Base-by-base conservation (phyloP, 2,329 filamentous ascomycete genomes). In the Aschersonia sp. region DNA sequence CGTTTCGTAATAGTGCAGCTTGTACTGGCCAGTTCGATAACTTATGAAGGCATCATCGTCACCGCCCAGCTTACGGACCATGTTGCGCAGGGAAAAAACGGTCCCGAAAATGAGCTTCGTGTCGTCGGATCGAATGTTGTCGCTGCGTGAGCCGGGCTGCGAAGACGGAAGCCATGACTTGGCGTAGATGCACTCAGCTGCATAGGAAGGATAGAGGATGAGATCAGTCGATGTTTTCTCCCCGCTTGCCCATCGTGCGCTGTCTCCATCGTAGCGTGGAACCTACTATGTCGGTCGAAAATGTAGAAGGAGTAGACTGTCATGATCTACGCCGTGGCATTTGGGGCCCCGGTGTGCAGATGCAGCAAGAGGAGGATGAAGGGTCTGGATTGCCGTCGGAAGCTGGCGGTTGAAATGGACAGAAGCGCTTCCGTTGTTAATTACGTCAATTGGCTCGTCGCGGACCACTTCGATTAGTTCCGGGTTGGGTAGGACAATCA, bases 1-100 rank as follows among this genome's bases (percentile, higher is more conserved):
- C 10, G 92, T 97, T 72, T 98, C 92, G 74, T 95, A 98, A 72
- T 94, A 98, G 69, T 98, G 92, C 57, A 98, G 77, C 69, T 95
- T 95, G 74, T 98, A 98, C 66, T 95, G 84, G 55, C 77, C 85
- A 47, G 92, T 98, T 56, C 87, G 84, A 68, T 86, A 98, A 56
- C 83, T 87, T 56, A 98, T 84, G 66, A 98, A 98, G 62, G 85
- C 87, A 69, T 95, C 90, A 63, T 95, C 88, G 47, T 87, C 81
- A 54, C 90, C 90, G 59, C 90, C 90, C 44, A 98, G 77, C 72
- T 95, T 95, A 65, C 87, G 85, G 52, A 85, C 87, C 84, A 98
- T 95, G 68, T 95, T 95, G 58, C 92, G 83, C 57, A 98, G 73
- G 45, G 88, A 95, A 71, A 95, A 98, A 54, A 98, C 82, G 50